Conservation (phyloP, 495 filamentous ascomycete species). For the Penicillium bialowiezense region DNA sequence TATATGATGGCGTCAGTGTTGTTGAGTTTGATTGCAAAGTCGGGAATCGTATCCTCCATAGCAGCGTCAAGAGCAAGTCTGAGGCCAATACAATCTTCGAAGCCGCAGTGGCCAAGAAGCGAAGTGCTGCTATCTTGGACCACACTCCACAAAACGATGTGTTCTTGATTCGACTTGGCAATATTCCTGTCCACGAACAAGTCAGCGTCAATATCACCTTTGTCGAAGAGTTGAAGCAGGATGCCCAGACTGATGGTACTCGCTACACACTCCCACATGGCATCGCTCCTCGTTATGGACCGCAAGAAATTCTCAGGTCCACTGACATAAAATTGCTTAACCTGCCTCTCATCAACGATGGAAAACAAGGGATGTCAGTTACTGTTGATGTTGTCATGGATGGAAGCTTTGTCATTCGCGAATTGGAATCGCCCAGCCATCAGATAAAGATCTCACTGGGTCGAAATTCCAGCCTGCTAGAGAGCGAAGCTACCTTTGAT, state of each 20-base stretch:
- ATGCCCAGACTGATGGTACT: conserved; percentile 13
- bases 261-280: conserved; percentile 13
- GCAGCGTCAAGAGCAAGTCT: conserved; percentile 18
- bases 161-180: conserved; percentile 15
- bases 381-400: conserved; percentile 60
- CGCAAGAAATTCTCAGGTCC: no score
- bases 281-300: conserved; percentile 18
- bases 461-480: conserved; percentile 43
- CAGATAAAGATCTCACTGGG: conserved; percentile 63
- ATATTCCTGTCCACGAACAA: conserved; percentile 12
- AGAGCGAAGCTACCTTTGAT: conserved; percentile 35
- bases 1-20: conserved; percentile 20
- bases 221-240: conserved; percentile 17
- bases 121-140: conserved; percentile 17
- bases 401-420: conserved; percentile 51
- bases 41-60: conserved; percentile 9
- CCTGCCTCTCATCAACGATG: background rate
- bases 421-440: conserved; percentile 64
- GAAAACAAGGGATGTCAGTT: conserved; percentile 48
- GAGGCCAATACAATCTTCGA: conserved; percentile 15
- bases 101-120: conserved; percentile 1
- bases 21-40: conserved; percentile 15
- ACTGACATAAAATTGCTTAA: no score
- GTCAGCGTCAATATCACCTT: conserved; percentile 16
- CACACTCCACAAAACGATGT: conserved; percentile 8